Percentiles rank a stretch among this genome's conserved stretches.
phyloP scores from a whole-genome alignment of 2,329 filamentous ascomycete species.

The Aureobasidium sp. region DNA sequence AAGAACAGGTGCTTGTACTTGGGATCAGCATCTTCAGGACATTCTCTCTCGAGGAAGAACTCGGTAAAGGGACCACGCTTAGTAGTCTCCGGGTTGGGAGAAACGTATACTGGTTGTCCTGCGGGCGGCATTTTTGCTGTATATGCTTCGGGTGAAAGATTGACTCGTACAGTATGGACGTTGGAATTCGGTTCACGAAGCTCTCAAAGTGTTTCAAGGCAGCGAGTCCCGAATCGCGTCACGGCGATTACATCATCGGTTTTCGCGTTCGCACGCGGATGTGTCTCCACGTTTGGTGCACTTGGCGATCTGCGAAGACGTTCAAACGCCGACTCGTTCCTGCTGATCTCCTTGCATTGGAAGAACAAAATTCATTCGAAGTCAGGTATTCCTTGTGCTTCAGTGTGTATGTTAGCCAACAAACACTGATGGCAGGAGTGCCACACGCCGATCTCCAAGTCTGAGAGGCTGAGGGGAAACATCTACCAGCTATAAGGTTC shows the following conservation, averaged over 20 bases:
- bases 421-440: background rate
- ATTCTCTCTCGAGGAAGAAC: slow-evolving; percentile 14
- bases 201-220: background rate
- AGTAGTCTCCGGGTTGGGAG: slow-evolving; percentile 18
- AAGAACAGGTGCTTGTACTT: slow-evolving; percentile 19
- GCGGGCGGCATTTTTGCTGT: background rate
- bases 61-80: slow-evolving; percentile 24
- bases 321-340: background rate
- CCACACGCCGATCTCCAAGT: background rate
- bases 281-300: background rate
- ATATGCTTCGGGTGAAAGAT: background rate
- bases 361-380: background rate
- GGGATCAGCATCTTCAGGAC: slow-evolving; percentile 17
- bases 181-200: background rate
- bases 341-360: background rate
- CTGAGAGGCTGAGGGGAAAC: background rate
- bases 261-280: background rate
- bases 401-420: background rate
- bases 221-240: background rate
- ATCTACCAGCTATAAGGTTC: background rate
- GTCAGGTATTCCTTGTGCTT: background rate
- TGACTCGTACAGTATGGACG: background rate
- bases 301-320: background rate
- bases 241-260: background rate
- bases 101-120: background rate